phyloP scores from a whole-genome alignment of 1,284 basidiomycete genomes.

The Papiliotrema laurentii region DNA sequence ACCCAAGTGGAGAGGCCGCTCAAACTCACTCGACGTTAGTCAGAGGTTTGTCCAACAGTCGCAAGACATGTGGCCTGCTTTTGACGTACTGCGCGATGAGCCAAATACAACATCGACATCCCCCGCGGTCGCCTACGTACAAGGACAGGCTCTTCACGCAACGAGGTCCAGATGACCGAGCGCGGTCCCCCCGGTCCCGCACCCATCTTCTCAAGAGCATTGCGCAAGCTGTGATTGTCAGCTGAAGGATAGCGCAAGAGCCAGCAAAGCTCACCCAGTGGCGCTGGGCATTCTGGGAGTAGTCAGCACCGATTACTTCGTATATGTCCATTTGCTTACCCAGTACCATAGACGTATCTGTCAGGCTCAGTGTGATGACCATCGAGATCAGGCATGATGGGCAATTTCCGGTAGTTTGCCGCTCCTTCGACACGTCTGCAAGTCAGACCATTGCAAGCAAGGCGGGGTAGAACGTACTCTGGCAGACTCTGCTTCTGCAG shows the following conservation, averaged over 20 bases:
- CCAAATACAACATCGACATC: neutral
- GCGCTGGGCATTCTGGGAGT: conserved; percentile 25
- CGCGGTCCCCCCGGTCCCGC: conserved; percentile 69
- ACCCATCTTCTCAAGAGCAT: conserved; percentile 74
- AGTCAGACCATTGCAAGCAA: neutral
- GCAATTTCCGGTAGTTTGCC: conserved; percentile 81
- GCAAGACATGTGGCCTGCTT: conserved; percentile 78
- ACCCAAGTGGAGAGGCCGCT: conserved; percentile 3
- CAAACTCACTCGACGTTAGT: conserved; percentile 81
- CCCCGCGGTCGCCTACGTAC: too few relatives aligned
- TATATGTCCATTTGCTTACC: conserved; percentile 52
- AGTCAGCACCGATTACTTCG: conserved; percentile 5
- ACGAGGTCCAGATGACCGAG: conserved; percentile 80
- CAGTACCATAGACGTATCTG: conserved; percentile 81
- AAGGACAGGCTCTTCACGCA: conserved; percentile 94
- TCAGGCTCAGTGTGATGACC: conserved; percentile 23
- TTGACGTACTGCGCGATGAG: conserved; percentile 34
- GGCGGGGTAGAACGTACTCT: conserved; percentile 57
- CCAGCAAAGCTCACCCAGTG: conserved; percentile 19
- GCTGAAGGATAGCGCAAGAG: neutral
- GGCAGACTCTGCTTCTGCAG: conserved; percentile 91
- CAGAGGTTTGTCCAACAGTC: conserved; percentile 81
- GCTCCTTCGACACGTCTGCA: conserved; percentile 82
- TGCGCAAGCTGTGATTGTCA: conserved; percentile 60
- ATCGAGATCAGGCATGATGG: conserved; percentile 55